Conservation (phyloP, 345 rosid species). For the Acer yangbiense region DNA sequence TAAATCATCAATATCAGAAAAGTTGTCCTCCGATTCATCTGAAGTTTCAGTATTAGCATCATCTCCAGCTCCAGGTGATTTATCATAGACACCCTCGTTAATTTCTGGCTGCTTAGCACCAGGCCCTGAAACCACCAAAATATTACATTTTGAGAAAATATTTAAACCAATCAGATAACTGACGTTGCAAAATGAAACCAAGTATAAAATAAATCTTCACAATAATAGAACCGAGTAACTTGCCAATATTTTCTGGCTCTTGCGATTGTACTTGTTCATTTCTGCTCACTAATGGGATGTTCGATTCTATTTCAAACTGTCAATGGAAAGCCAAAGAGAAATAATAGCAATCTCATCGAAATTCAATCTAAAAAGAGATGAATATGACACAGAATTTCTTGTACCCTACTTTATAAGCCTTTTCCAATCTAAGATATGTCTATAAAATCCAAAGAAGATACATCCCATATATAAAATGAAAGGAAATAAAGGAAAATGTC, state of each 20-base stretch:
- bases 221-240: constrained; percentile 16
- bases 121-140: constrained; percentile 27
- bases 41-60: constrained; percentile 35
- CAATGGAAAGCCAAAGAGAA: not conserved
- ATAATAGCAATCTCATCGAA: not conserved
- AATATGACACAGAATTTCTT: not conserved
- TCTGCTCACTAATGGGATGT: constrained; percentile 27
- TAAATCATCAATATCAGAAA: constrained; percentile 78
- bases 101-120: constrained; percentile 13
- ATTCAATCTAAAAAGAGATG: not conserved
- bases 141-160: constrained; percentile 11
- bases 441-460: not conserved
- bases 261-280: constrained; percentile 21
- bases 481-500: not conserved
- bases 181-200: not conserved
- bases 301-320: constrained; percentile 39
- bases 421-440: not conserved
- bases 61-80: constrained; percentile 25
- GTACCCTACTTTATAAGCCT: too few species aligned
- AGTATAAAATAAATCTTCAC: not conserved
- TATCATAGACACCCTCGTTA: constrained; percentile 30
- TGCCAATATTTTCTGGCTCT: constrained; percentile 35
- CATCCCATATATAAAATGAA: not conserved
- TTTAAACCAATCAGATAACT: not conserved
- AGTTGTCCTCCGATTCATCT: constrained; percentile 62